Evolutionary conservation across 2,329 filamentous ascomycete species (phyloP), one percentile per base, ranked within the genome.

Genomic region (Xylaria sp.): DNA sequence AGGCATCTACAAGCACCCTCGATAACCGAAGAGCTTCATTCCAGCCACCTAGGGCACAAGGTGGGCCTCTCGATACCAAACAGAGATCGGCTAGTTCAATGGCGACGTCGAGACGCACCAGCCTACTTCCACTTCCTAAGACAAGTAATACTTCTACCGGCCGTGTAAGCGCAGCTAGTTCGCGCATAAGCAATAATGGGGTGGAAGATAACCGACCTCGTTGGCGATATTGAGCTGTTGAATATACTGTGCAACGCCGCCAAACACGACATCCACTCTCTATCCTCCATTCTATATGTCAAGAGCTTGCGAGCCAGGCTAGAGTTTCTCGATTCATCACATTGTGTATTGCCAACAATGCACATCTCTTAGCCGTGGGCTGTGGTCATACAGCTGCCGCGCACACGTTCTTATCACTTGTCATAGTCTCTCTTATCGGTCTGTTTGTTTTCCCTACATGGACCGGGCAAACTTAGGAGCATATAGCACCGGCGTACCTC

Each of bases 71-170:
- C 63, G 75, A 73, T 73, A 70, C 69, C 28, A 77, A 73, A 73
- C 79, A 76, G 48, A 83, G 88, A 36, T 84, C 89, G 11, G 85
- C 84, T 51, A 90, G 87, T 75, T 90, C 88, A 3, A 74, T 90
- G 53, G 85, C 87, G 6, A 79, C 80, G 2, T 23, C 82, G 79
- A 65, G 87, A 68, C 84, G 88, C 36, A 81, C 79, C 4, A 89
- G 87, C 73, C 74, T 90, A 66, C 79, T 90, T 26, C 87, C 88
- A 20, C 81, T 85, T 64, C 81, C 84, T 0, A 83, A 76, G 60
- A 65, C 73, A 3, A 79, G 23, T 33, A 62, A 62, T 49, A 11
- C 49, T 59, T 26, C 66, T 60, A 66, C 48, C 23, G 70, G 71
- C 15, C 71, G 71, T 31, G 38, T 61, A 28, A 73, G 71, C 46